Evolutionary conservation across 2,329 filamentous ascomycete species (phyloP).

Genomic region (Fusarium verrucosum): DNA sequence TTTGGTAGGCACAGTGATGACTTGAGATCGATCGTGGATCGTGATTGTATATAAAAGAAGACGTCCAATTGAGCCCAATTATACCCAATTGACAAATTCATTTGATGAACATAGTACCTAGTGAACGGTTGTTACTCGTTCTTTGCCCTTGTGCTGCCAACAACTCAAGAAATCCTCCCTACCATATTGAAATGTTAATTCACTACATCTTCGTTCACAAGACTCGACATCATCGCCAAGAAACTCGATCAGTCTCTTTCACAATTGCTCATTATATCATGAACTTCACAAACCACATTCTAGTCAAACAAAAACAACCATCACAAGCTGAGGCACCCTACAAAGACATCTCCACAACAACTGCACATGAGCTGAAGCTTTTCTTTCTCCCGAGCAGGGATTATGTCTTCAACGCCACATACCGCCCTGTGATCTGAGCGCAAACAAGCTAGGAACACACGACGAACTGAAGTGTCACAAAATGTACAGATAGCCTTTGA

Average conservation of each 20-base stretch:
- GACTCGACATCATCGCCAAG: neutral
- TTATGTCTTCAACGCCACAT: slow-evolving; percentile 17
- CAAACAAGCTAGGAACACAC: neutral
- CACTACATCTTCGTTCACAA: neutral
- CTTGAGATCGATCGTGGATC: slow-evolving; percentile 23
- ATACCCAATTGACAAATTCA: neutral
- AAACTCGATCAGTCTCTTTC: neutral
- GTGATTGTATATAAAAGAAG: too few relatives aligned
- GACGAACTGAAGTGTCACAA: slow-evolving; percentile 6
- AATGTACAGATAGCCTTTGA: neutral
- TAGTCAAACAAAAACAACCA: neutral
- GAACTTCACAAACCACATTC: neutral
- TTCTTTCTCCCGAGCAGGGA: slow-evolving; percentile 7
- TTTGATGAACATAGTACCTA: neutral
- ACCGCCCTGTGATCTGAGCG: slow-evolving; percentile 23
- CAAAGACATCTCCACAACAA: slow-evolving; percentile 9
- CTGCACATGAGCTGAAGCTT: slow-evolving; percentile 1
- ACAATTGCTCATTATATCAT: neutral
- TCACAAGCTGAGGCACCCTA: slow-evolving; percentile 6
- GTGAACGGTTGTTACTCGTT: too few relatives aligned
- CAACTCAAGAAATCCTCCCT: neutral
- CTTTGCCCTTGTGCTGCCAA: neutral
- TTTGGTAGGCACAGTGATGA: slow-evolving; percentile 23
- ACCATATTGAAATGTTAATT: neutral
- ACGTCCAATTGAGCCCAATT: neutral